Conservation (phyloP, 257 asterid species). For the Voacanga thouarsii region DNA sequence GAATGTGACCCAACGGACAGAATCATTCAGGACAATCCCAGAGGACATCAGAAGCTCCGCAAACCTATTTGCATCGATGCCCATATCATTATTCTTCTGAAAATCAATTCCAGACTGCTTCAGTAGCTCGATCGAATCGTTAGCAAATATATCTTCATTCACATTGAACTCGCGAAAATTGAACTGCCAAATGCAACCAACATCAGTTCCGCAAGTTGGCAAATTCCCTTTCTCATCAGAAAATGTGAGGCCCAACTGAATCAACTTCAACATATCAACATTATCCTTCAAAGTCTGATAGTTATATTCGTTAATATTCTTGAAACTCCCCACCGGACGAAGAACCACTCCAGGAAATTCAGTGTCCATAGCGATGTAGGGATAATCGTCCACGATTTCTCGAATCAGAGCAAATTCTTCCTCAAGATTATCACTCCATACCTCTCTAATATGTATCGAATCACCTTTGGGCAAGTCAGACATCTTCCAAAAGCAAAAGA, state of each 20-base stretch:
- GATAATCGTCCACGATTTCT: conserved; percentile 38
- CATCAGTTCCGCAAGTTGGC: conserved; percentile 36
- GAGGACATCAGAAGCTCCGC: conserved; percentile 50
- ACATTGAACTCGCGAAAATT: conserved; percentile 53
- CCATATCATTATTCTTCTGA: conserved; percentile 28
- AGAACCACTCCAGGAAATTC: conserved; percentile 51
- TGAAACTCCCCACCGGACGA: conserved; percentile 44
- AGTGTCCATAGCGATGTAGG: conserved; percentile 50
- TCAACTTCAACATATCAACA: conserved; percentile 44
- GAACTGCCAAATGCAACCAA: conserved; percentile 49
- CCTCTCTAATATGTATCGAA: conserved; percentile 44
- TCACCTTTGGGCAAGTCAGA: conserved; percentile 38
- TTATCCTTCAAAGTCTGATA: conserved; percentile 45
- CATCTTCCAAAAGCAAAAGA: conserved; percentile 20
- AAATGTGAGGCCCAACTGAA: conserved; percentile 50
- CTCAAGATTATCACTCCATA: conserved; percentile 45
- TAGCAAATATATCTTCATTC: conserved; percentile 38
- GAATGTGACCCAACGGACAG: conserved; percentile 44
- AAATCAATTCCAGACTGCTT: conserved; percentile 47
- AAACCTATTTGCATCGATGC: conserved; percentile 34
- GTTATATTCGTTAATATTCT: conserved; percentile 35
- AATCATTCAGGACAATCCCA: conserved; percentile 45
- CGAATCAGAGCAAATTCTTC: conserved; percentile 41
- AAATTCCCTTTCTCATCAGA: conserved; percentile 43
- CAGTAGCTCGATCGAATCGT: conserved; percentile 43